Conservation (phyloP, 768 basidiomycete genomes). For the Boletus sp. region DNA sequence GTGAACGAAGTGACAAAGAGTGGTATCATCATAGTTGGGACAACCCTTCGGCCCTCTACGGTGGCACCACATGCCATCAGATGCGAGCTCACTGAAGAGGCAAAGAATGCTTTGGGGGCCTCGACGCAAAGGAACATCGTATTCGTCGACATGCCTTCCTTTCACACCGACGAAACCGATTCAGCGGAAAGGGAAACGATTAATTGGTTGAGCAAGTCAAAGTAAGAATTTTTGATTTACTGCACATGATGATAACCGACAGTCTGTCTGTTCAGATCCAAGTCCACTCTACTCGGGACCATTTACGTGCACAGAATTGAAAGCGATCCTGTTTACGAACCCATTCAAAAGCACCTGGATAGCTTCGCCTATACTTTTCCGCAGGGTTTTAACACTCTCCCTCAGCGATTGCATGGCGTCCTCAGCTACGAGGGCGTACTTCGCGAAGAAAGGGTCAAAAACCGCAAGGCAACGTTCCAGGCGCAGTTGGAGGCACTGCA, state of each 20-base stretch:
- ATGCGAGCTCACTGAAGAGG: constrained; percentile 2
- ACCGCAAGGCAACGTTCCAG: neutral
- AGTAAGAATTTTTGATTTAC: no score
- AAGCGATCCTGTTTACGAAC: no score
- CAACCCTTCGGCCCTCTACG: neutral
- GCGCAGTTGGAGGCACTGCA: neutral
- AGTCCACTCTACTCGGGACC: no score
- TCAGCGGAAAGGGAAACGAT: neutral
- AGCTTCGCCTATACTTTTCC: no score
- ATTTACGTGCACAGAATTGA: constrained; percentile 15
- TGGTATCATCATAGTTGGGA: neutral
- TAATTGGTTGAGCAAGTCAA: constrained; percentile 9
- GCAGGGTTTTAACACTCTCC: neutral
- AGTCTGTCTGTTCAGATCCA: no score
- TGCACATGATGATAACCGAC: no score
- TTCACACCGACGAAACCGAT: neutral
- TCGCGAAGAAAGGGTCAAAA: neutral
- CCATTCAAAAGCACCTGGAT: no score
- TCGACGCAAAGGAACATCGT: constrained; percentile 7
- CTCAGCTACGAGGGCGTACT: neutral
- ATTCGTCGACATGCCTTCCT: constrained; percentile 25
- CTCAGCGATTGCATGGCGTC: constrained; percentile 5
- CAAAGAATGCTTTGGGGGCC: neutral
- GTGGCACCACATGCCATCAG: constrained; percentile 8
- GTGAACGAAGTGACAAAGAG: constrained; percentile 1